Evolutionary conservation across 2,329 filamentous ascomycete genomes (phyloP).

Genomic region (Myriangium duriaei): DNA sequence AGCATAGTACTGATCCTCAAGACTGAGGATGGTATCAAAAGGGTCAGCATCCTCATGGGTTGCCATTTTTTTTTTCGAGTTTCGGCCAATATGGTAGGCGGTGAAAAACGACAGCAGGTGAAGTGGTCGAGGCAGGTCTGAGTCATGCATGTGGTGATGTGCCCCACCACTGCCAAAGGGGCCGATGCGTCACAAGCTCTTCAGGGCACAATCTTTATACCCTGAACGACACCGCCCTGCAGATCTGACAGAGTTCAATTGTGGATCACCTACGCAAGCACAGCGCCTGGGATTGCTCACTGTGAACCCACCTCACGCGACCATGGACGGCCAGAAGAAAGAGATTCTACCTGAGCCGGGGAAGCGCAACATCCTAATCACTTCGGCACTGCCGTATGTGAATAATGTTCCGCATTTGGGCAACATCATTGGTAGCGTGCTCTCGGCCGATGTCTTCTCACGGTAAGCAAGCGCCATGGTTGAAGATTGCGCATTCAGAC

Average conservation of each 20-base stretch:
- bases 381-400: constrained; percentile 80
- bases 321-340: constrained; percentile 17
- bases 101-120: constrained; percentile 1
- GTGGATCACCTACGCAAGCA: too few species aligned
- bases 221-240: too few species aligned
- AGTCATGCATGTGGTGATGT: constrained; percentile 1
- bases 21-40: constrained; percentile 44
- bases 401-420: constrained; percentile 68
- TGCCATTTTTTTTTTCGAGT: too few species aligned
- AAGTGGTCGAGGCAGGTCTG: constrained; percentile 1
- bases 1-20: constrained; percentile 62
- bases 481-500: neutral
- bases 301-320: too few species aligned
- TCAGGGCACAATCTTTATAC: too few species aligned
- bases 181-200: too few species aligned
- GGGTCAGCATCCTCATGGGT: constrained; percentile 15
- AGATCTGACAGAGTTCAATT: too few species aligned
- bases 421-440: constrained; percentile 76
- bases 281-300: neutral
- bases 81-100: too few species aligned
- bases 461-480: constrained; percentile 9
- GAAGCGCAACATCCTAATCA: constrained; percentile 80
- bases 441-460: constrained; percentile 72
- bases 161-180: constrained; percentile 9
- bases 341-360: constrained; percentile 37